Evolutionary conservation across 2,329 filamentous ascomycete genomes (phyloP), one percentile per base, ranked within the genome.

Genomic region (Sarocladium brachiariae): DNA sequence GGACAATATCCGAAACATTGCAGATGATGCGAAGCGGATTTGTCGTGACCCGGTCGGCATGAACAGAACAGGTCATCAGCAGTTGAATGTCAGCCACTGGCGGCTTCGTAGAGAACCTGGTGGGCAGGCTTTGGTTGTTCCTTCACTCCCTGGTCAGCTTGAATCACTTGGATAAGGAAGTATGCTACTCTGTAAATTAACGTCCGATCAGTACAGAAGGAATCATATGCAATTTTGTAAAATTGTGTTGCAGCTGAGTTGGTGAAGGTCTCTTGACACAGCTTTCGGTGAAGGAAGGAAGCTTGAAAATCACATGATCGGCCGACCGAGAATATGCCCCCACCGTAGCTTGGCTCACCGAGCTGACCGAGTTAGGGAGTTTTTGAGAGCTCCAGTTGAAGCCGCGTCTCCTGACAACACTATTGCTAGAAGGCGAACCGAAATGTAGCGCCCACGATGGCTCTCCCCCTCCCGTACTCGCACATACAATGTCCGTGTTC

Each of bases 401-500:
- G 25, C 6, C 27, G 27, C 43, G 23, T 25, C 43, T 33, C 43
- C 39, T 45, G 39, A 45, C 21, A 23, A 33, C 46, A 11, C 33
- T 16, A 19, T 24, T 25, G n/a, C 14, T 41, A 6, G 18, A 37
- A 16, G 18, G 7, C 25, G 18, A 13, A 24, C 38, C 37, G 47
- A 38, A 21, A 54, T 54, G 50, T 47, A 47, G 50, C 38, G 33
- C 37, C 45, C 33, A 52, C 23, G 14, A 53, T 81, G 77, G 63
- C 74, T 51, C 66, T 69, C 50, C 71, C 77, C 56, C 75, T 71
- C 46, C 81, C 81, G 2, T 85, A 85, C 68, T 81, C 78, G 50
- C 85, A 80, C 64, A 81, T 85, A 24, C 81, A 83, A 63, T 85
- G 81, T 59, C 82, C 81, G 39, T 85, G 81, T 63, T 79, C 78